phyloP scores from a whole-genome alignment of 2,329 filamentous ascomycete genomes.

The Phaeoacremonium minimum region DNA sequence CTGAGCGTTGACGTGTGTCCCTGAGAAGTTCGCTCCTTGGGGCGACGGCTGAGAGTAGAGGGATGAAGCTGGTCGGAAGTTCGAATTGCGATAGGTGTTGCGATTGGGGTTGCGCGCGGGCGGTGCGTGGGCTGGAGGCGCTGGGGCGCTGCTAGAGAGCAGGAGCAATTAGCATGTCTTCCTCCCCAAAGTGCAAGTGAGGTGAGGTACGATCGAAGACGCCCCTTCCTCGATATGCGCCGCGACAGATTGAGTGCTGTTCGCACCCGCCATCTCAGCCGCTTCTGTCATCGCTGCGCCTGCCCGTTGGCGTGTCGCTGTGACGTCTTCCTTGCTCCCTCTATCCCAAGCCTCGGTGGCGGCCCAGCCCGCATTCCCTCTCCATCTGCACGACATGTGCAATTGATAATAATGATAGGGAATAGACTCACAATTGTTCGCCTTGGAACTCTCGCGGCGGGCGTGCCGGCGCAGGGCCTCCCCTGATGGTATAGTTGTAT shows the following conservation, averaged over 20 bases:
- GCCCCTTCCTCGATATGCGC: too few relatives aligned
- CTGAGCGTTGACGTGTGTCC: conserved; percentile 15
- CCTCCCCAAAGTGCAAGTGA: too few relatives aligned
- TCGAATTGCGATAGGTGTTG: conserved; percentile 23
- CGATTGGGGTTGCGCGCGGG: conserved; percentile 30
- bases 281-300: too few relatives aligned
- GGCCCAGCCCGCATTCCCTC: too few relatives aligned
- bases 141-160: conserved; percentile 21
- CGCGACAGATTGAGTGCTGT: too few relatives aligned
- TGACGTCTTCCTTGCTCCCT: too few relatives aligned
- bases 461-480: conserved; percentile 23
- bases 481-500: conserved; percentile 31
- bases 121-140: conserved; percentile 24
- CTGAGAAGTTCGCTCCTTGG: conserved; percentile 23
- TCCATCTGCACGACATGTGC: too few relatives aligned
- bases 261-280: too few relatives aligned
- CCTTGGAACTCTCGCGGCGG: conserved; percentile 24
- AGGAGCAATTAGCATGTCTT: conserved; percentile 18
- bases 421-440: conserved; percentile 18
- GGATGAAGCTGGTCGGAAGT: conserved; percentile 51
- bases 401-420: too few relatives aligned
- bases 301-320: too few relatives aligned
- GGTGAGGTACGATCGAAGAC: too few relatives aligned
- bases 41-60: conserved; percentile 56
- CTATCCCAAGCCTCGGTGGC: too few relatives aligned